Percentiles rank a stretch among this genome's conserved stretches.
Evolutionary conservation across 2,329 filamentous ascomycete species (phyloP).

Genomic region (Helicocarpus griseus): DNA sequence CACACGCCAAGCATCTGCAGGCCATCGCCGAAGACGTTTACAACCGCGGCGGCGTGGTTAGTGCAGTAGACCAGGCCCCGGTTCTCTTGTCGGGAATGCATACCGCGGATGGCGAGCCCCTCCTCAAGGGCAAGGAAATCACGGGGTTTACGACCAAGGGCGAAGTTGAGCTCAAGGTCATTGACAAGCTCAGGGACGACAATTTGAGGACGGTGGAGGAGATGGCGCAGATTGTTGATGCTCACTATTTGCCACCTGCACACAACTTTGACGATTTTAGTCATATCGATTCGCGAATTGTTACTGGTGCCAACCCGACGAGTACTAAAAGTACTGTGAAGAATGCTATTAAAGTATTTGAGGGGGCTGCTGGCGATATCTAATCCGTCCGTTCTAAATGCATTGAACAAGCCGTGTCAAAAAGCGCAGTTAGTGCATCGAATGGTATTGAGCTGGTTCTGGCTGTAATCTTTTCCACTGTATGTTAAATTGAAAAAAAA

Average conservation of each 20-base stretch:
- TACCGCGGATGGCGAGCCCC: constrained; percentile 20
- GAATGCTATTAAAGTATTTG: constrained; percentile 31
- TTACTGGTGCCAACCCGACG: constrained; percentile 36
- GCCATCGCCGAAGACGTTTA: constrained; percentile 33
- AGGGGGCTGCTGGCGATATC: constrained; percentile 15
- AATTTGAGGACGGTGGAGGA: constrained; percentile 13
- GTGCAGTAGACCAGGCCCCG: constrained; percentile 33
- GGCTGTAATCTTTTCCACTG: not conserved
- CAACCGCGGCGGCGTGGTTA: constrained; percentile 31
- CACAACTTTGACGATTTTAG: constrained; percentile 12
- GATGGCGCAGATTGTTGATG: constrained; percentile 6
- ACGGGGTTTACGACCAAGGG: constrained; percentile 33
- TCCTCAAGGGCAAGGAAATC: constrained; percentile 29
- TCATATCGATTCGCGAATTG: constrained; percentile 18
- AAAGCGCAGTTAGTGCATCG: not conserved
- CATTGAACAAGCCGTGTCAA: too few relatives aligned
- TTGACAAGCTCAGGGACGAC: constrained; percentile 21
- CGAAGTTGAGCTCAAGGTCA: constrained; percentile 26
- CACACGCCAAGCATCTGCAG: constrained; percentile 33
- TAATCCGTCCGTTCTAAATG: too few relatives aligned
- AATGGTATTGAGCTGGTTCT: not conserved
- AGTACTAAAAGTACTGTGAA: constrained; percentile 31
- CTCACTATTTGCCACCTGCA: constrained; percentile 9
- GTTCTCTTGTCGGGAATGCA: constrained; percentile 27
- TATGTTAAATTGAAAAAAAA: not conserved